These are phyloP conservation scores for Eustoma russellianum DNA, from an alignment of 257 asterid genomes.

Conservation along the genomic window DNA sequence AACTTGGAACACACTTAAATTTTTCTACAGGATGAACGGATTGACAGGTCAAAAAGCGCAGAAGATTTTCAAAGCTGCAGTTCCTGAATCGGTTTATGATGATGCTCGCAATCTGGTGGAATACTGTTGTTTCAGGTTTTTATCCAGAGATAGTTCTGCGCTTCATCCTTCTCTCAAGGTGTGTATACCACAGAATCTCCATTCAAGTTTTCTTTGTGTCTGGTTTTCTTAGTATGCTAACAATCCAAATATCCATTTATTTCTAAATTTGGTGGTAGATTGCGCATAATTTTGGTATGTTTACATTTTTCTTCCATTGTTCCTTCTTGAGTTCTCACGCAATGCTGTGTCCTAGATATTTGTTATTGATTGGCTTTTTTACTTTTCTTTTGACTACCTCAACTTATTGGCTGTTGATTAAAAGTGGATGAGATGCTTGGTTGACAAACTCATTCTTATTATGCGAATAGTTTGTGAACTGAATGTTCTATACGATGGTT, in stretches of 20 bases:
- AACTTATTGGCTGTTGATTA: no score
- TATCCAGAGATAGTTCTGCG: slow-evolving; percentile 60
- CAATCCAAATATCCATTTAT: neutral
- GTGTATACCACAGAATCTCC: slow-evolving; percentile 8
- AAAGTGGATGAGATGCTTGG: no score
- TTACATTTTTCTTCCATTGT: neutral
- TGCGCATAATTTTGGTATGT: neutral
- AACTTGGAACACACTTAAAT: no score
- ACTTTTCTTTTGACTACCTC: no score
- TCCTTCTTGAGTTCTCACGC: neutral
- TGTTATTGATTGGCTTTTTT: no score
- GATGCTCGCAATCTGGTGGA: slow-evolving; percentile 86
- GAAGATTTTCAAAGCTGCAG: slow-evolving; percentile 78
- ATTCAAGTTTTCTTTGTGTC: neutral
- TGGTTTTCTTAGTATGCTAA: no score
- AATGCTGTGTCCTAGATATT: neutral
- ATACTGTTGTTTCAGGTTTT: slow-evolving; percentile 91
- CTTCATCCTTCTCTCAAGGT: slow-evolving; percentile 95
- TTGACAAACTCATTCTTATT: no score
- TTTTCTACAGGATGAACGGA: slow-evolving; percentile 85
- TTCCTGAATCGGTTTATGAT: slow-evolving; percentile 50
- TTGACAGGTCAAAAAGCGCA: slow-evolving; percentile 85
- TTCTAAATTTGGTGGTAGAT: neutral
- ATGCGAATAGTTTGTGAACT: no score
- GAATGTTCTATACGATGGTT: no score